phyloP scores from a whole-genome alignment of 176 grass and related monocot species.

The Miscanthus lutarioriparius region DNA sequence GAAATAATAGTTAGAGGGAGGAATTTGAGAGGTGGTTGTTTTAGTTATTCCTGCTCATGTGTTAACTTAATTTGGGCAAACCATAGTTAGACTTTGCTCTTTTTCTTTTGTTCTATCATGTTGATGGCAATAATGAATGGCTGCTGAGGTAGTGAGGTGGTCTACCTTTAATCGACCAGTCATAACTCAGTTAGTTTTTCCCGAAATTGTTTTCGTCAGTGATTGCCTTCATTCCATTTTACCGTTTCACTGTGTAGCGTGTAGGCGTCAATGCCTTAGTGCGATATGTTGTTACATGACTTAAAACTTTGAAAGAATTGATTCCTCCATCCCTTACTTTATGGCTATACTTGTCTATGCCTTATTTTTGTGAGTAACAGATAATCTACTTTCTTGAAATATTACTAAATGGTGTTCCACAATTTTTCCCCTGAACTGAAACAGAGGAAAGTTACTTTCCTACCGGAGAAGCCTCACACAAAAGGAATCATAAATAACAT shows the following conservation, averaged over 20 bases:
- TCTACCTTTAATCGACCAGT: conserved; percentile 8
- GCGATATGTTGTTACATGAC: neutral
- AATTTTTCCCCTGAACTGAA: conserved; percentile 23
- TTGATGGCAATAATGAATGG: conserved; percentile 4
- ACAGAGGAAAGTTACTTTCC: conserved; percentile 81
- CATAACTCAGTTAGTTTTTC: neutral
- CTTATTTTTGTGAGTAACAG: conserved; percentile 22
- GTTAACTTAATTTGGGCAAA: neutral
- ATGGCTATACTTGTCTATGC: neutral
- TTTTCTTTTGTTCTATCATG: conserved; percentile 10
- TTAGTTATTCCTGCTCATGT: conserved; percentile 25
- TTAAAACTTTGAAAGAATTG: conserved; percentile 13
- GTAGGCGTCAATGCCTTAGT: neutral
- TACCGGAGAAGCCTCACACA: conserved; percentile 75
- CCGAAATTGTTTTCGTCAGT: neutral
- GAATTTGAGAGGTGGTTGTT: conserved; percentile 3
- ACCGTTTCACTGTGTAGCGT: neutral
- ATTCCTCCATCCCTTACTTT: neutral
- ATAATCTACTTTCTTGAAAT: conserved; percentile 2
- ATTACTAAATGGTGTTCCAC: conserved; percentile 20
- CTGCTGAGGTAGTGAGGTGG: neutral
- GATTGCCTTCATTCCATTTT: conserved; percentile 5
- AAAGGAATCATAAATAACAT: conserved; percentile 96
- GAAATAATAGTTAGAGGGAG: neutral
- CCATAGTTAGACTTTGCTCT: neutral